phyloP scores from a whole-genome alignment of 148 eudicot genomes.

The Drosera capensis region DNA sequence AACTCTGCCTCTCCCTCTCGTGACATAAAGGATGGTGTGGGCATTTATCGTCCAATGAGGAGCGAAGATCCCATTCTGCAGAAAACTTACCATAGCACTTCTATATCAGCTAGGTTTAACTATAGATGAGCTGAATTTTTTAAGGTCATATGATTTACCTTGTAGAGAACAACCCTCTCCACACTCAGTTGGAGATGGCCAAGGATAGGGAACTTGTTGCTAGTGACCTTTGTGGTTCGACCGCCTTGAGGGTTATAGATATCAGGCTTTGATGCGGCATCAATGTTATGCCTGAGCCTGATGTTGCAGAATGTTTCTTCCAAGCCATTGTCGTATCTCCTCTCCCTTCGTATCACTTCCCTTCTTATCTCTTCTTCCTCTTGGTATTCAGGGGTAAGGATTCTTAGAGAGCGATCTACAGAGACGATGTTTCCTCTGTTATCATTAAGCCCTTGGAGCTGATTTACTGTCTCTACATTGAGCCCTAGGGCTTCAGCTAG shows the following conservation, averaged over 20 bases:
- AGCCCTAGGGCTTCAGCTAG: conserved; percentile 43
- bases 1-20: conserved; percentile 36
- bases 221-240: conserved; percentile 31
- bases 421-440: conserved; percentile 45
- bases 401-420: conserved; percentile 3
- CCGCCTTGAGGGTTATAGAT: conserved; percentile 64
- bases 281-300: conserved; percentile 30
- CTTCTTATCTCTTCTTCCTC: conserved; percentile 1
- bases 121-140: background rate
- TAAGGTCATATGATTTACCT: conserved; percentile 18
- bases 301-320: conserved; percentile 62
- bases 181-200: conserved; percentile 42
- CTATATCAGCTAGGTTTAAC: background rate
- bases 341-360: background rate
- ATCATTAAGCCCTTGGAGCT: conserved; percentile 35
- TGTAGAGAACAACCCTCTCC: conserved; percentile 55
- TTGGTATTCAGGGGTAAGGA: background rate
- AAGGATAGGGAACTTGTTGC: conserved; percentile 58
- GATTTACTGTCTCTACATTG: conserved; percentile 31
- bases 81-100: background rate
- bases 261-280: conserved; percentile 42
- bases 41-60: conserved; percentile 61
- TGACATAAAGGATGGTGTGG: conserved; percentile 35
- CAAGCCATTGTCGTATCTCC: conserved; percentile 26
- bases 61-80: conserved; percentile 49